A percentile compares a stretch with the other conserved stretches of the same genome.
Evolutionary conservation across 306 rosid genomes (phyloP).

Genomic region (Begonia peltatifolia): DNA sequence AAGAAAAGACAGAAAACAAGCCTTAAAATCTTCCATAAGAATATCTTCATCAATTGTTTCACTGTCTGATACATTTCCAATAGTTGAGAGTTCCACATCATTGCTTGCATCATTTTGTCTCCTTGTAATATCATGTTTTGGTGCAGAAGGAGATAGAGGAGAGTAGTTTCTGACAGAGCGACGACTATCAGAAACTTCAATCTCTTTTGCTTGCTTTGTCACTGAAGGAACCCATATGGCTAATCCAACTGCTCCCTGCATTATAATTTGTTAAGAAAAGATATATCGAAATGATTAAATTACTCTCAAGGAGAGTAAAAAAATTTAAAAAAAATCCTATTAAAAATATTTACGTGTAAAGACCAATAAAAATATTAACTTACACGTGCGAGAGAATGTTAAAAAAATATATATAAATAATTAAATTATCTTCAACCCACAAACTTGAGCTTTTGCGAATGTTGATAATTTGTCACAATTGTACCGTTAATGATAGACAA

Average conservation of each 20-base stretch:
- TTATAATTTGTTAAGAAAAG: neutral
- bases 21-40: conserved; percentile 72
- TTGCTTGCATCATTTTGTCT: conserved; percentile 23
- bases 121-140: conserved; percentile 32
- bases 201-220: conserved; percentile 59
- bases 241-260: conserved; percentile 96
- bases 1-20: conserved; percentile 11
- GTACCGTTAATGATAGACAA: neutral
- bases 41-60: conserved; percentile 48
- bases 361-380: too few species aligned
- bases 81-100: conserved; percentile 48
- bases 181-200: conserved; percentile 40
- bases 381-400: too few species aligned
- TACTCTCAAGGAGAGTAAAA: too few species aligned
- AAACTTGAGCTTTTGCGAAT: too few species aligned
- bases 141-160: conserved; percentile 42
- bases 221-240: conserved; percentile 99
- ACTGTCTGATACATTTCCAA: conserved; percentile 29
- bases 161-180: conserved; percentile 48
- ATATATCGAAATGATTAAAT: too few species aligned
- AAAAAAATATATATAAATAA: too few species aligned
- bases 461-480: neutral
- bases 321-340: too few species aligned
- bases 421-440: too few species aligned
- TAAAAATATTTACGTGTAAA: too few species aligned